Evolutionary conservation across 2,329 filamentous ascomycete genomes (phyloP), one percentile per base, ranked within the genome.

Genomic region (Calonectria pauciramosa): DNA sequence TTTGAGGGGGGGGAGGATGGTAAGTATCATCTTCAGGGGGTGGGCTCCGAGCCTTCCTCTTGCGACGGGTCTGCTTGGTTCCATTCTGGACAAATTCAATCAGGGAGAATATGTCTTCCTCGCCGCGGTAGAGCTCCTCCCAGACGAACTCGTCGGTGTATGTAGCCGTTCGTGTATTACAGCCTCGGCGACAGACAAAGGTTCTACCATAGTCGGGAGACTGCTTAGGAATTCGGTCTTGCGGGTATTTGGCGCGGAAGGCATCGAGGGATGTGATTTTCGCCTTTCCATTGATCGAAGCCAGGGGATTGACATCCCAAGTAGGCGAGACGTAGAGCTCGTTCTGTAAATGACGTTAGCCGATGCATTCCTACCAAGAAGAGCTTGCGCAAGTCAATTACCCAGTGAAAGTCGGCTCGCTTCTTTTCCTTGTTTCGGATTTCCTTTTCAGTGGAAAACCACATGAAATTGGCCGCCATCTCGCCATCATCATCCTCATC

Each of bases 101-200:
- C 56, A 98, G 84, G 7, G 88, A 83, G 63, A 91, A 90, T 36
- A 98, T 88, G n/a, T 93, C 89, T 28, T 88, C 87, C 38, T 88
- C 88, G n/a, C 92, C 92, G 0, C 87, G 88, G 80, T 95, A 98
- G 2, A 97, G 86, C 54, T 98, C 92, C 82, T 98, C 96, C 97
- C 97, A 99, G 1, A 91, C 84, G 78, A 99, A 98, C 80, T 98
- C 96, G 18, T 97, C 92, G 0, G 96, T 98, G 83, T 99, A 99
- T 28, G 93, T 96, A 26, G 95, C 94, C 30, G 96, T 98, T 73
- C 96, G 90, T 16, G 95, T 94, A 82, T 97, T 98, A 82, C 96
- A 97, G 28, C 95, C 97, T 83, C 96, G 90, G 67, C 96, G 93
- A 82, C 97, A 99, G 64, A 99, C 86, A 81, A 99, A 99, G 23